Evolutionary conservation across 1,284 basidiomycete species (phyloP).

Genomic region (Trametes sp.): DNA sequence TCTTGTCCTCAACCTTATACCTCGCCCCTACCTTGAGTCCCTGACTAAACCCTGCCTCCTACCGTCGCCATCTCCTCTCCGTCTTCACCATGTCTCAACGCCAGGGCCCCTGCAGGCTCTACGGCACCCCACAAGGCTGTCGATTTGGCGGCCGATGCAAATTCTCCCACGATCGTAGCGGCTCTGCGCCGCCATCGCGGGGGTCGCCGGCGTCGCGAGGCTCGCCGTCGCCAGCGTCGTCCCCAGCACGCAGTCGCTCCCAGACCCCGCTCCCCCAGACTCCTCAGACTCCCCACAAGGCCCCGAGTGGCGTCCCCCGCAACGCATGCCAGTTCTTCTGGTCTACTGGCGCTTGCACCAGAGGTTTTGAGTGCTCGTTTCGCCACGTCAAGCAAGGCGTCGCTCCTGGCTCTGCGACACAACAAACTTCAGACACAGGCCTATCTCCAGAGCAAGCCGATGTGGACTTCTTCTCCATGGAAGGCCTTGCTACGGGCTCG

Average conservation of each 20-base stretch:
- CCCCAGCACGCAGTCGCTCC: conserved; percentile 19
- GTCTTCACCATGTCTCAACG: conserved; percentile 20
- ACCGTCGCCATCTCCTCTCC: conserved; percentile 1
- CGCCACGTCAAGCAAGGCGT: conserved; percentile 45
- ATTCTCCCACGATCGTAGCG: conserved; percentile 31
- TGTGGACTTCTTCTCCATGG: conserved; percentile 52
- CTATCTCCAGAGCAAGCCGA: conserved; percentile 7
- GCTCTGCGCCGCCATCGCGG: neutral
- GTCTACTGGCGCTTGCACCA: conserved; percentile 56
- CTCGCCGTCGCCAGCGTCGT: conserved; percentile 14
- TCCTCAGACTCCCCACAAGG: neutral
- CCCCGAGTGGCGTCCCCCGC: conserved; percentile 38
- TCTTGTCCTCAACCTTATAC: conserved; percentile 19
- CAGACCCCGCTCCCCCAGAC: conserved; percentile 7
- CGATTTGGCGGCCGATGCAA: conserved; percentile 27
- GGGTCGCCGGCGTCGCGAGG: conserved; percentile 5
- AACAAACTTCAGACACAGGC: neutral
- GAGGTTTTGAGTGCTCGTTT: conserved; percentile 57
- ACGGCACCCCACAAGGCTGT: conserved; percentile 13
- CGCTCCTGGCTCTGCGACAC: neutral
- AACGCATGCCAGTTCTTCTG: conserved; percentile 62
- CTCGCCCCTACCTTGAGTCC: conserved; percentile 19
- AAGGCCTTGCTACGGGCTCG: conserved; percentile 48
- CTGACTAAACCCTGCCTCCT: conserved; percentile 15
- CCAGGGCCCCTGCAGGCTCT: conserved; percentile 9